Percentiles rank a stretch among this genome's conserved stretches.
Evolutionary conservation across 148 eudicot genomes (phyloP).

Genomic region (Rhododendron molle): DNA sequence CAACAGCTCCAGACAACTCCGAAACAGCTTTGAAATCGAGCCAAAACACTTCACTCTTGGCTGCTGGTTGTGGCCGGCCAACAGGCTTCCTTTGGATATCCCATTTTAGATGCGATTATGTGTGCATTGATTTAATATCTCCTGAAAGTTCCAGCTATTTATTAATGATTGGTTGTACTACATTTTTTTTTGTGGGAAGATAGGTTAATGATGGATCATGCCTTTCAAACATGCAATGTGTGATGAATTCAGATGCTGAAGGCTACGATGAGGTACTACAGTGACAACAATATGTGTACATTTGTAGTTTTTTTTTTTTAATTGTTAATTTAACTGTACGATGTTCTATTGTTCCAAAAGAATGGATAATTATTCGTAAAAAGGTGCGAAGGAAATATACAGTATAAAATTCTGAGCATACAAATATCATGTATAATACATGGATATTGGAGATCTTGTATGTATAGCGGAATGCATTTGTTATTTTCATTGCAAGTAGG

Average conservation of each 20-base stretch:
- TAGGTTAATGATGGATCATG: constrained; percentile 97
- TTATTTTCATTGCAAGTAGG: neutral
- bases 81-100: neutral
- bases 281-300: neutral
- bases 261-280: constrained; percentile 90
- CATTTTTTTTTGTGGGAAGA: constrained; percentile 8
- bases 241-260: constrained; percentile 80
- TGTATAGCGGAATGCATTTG: neutral
- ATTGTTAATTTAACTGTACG: no score
- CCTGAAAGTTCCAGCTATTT: neutral
- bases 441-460: neutral
- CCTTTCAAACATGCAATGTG: constrained; percentile 97
- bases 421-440: neutral
- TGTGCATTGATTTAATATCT: neutral
- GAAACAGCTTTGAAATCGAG: neutral
- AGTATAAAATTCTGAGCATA: neutral
- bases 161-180: neutral
- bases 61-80: neutral
- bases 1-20: neutral
- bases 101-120: neutral
- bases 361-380: neutral
- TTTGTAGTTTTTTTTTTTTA: neutral
- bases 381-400: neutral
- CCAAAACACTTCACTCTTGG: neutral
- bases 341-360: neutral